A percentile compares a stretch with the other conserved stretches of the same genome.
Evolutionary conservation across 345 rosid genomes (phyloP).

Genomic region (Mercurialis annua): DNA sequence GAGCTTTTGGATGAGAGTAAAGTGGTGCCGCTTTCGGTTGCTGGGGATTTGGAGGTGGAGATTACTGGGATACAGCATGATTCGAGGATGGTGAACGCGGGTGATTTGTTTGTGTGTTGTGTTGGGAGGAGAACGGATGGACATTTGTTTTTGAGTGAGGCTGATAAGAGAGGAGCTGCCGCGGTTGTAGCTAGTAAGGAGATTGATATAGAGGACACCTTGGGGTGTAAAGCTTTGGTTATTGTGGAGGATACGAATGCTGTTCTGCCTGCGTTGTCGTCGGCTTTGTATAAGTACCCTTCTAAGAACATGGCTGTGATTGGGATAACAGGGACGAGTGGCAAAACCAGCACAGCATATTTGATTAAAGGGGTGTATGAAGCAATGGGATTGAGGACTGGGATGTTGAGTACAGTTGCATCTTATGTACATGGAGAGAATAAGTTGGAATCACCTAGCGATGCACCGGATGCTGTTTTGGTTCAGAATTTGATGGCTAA

Average conservation of each 20-base stretch:
- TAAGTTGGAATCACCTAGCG: conserved; percentile 53
- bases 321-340: conserved; percentile 74
- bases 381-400: conserved; percentile 92
- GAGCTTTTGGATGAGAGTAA: conserved; percentile 91
- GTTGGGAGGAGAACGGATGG: conserved; percentile 63
- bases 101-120: conserved; percentile 88
- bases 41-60: conserved; percentile 81
- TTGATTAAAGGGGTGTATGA: conserved; percentile 81
- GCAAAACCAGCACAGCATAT: conserved; percentile 73
- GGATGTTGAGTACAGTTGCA: conserved; percentile 75
- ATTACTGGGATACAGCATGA: conserved; percentile 89
- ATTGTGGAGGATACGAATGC: conserved; percentile 85
- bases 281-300: conserved; percentile 70
- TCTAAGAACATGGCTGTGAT: conserved; percentile 77
- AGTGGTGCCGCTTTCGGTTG: conserved; percentile 84
- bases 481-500: conserved; percentile 95
- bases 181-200: conserved; percentile 92
- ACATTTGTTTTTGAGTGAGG: conserved; percentile 76
- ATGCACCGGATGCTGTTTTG: conserved; percentile 67
- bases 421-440: conserved; percentile 68
- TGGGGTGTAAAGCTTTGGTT: conserved; percentile 87
- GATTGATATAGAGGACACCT: conserved; percentile 84
- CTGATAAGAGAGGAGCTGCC: conserved; percentile 95
- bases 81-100: conserved; percentile 73
- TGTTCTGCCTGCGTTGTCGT: conserved; percentile 76